Evolutionary conservation across 1,139 yeast genomes (phyloP).

Genomic region (Yamadazyma triangularis): DNA sequence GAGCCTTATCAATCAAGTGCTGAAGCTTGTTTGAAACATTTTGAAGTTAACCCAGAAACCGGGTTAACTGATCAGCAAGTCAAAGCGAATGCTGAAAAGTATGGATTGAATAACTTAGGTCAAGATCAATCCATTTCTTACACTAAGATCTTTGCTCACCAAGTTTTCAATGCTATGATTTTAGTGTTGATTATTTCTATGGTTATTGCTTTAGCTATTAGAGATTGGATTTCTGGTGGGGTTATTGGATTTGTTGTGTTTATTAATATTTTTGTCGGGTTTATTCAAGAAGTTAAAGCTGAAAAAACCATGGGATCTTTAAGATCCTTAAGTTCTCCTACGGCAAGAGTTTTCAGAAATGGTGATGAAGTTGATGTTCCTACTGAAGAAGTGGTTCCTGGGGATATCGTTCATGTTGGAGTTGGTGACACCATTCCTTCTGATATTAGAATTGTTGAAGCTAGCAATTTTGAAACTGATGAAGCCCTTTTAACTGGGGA

Average conservation of each 20-base stretch:
- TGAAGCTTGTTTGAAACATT: conserved; percentile 12
- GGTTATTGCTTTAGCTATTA: conserved; percentile 31
- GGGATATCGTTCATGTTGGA: conserved; percentile 40
- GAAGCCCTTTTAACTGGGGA: conserved; percentile 54
- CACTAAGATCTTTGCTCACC: conserved; percentile 34
- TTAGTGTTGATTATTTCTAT: conserved; percentile 32
- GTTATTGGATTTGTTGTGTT: conserved; percentile 27
- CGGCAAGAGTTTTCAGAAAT: conserved; percentile 38
- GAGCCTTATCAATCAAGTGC: conserved; percentile 3
- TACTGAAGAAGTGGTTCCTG: conserved; percentile 46
- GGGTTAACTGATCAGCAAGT: conserved; percentile 44
- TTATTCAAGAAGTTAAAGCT: conserved; percentile 31
- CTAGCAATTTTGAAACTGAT: conserved; percentile 44
- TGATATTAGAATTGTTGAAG: conserved; percentile 37
- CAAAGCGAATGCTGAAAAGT: conserved; percentile 8
- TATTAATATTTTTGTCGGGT: conserved; percentile 28
- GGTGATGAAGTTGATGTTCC: conserved; percentile 32
- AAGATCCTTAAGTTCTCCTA: conserved; percentile 26
- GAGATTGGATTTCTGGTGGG: conserved; percentile 27
- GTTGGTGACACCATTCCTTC: conserved; percentile 52
- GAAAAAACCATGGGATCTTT: conserved; percentile 38
- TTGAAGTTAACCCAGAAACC: conserved; percentile 29
- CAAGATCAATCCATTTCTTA: conserved; percentile 23
- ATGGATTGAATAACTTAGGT: conserved; percentile 27
- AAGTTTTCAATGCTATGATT: conserved; percentile 36